Percentiles rank a stretch among this genome's conserved stretches.
These are phyloP conservation scores for Cucumis cinereus DNA, from an alignment of 306 rosid genomes.

Conservation along the genomic window DNA sequence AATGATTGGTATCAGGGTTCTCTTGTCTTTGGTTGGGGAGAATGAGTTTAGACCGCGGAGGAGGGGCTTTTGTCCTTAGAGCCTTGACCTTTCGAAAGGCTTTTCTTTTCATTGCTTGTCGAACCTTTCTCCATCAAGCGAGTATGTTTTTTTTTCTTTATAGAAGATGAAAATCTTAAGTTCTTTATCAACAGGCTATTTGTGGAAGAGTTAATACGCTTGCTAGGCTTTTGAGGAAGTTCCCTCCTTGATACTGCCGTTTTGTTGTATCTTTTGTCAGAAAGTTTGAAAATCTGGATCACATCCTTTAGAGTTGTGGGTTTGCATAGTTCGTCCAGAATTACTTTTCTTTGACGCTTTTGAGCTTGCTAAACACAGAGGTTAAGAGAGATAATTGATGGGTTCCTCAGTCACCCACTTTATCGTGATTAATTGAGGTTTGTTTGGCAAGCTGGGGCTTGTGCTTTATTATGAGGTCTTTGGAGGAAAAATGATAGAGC, in stretches of 20 bases:
- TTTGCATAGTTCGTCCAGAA: background rate
- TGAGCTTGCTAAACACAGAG: background rate
- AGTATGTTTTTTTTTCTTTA: background rate
- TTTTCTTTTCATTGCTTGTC: background rate
- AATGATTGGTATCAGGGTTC: background rate
- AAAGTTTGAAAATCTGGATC: background rate
- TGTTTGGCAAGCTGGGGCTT: background rate
- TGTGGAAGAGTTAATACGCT: background rate
- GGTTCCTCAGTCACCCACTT: background rate
- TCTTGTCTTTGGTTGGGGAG: background rate
- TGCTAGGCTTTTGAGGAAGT: background rate
- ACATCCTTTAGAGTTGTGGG: background rate
- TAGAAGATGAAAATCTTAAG: background rate
- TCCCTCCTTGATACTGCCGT: background rate
- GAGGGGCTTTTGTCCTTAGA: background rate
- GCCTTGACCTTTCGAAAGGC: background rate
- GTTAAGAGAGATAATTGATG: background rate
- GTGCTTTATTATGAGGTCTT: background rate
- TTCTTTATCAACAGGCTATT: background rate
- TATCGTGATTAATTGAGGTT: background rate
- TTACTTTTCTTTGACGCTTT: too few species aligned
- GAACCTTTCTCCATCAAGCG: background rate
- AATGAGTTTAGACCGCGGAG: background rate
- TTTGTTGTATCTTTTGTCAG: background rate
- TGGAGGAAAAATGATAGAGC: background rate